Conservation (phyloP, 2,329 filamentous ascomycete genomes). For the Mycocentrospora acerina region DNA sequence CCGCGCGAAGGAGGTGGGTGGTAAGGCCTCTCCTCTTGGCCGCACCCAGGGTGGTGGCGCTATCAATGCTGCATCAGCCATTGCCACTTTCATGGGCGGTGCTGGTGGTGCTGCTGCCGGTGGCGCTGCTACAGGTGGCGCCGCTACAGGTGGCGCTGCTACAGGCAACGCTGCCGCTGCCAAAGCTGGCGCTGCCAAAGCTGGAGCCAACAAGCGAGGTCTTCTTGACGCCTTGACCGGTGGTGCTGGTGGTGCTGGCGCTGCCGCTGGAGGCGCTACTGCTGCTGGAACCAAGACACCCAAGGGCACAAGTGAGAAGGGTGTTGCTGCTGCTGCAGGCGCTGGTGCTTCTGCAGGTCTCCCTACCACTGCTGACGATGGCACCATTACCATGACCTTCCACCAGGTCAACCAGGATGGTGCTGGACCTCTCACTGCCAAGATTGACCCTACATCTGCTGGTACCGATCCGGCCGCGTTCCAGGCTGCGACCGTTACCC, state of each 20-base stretch:
- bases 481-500: constrained; percentile 58
- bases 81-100: constrained; percentile 59
- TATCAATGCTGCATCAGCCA: constrained; percentile 59
- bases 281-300: constrained; percentile 51
- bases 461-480: constrained; percentile 64
- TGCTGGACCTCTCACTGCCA: constrained; percentile 63
- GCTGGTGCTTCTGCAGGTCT: constrained; percentile 56
- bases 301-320: constrained; percentile 52
- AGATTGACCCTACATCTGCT: constrained; percentile 63
- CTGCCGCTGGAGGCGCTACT: constrained; percentile 30
- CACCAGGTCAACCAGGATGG: constrained; percentile 73
- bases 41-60: constrained; percentile 62
- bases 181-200: neutral
- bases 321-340: constrained; percentile 58
- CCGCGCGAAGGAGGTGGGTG: constrained; percentile 59
- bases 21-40: constrained; percentile 61
- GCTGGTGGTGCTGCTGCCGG: constrained; percentile 13
- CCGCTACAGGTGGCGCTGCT: constrained; percentile 3
- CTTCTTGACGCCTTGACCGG: constrained; percentile 28
- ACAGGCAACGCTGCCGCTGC: neutral
- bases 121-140: constrained; percentile 1
- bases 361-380: constrained; percentile 62
- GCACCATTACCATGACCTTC: constrained; percentile 64
- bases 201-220: constrained; percentile 25
- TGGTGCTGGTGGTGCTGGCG: constrained; percentile 10